Percentiles rank a stretch among this genome's conserved stretches.
Evolutionary conservation across 1,139 yeast genomes (phyloP).

Genomic region (Suhomyces bolitotheri): DNA sequence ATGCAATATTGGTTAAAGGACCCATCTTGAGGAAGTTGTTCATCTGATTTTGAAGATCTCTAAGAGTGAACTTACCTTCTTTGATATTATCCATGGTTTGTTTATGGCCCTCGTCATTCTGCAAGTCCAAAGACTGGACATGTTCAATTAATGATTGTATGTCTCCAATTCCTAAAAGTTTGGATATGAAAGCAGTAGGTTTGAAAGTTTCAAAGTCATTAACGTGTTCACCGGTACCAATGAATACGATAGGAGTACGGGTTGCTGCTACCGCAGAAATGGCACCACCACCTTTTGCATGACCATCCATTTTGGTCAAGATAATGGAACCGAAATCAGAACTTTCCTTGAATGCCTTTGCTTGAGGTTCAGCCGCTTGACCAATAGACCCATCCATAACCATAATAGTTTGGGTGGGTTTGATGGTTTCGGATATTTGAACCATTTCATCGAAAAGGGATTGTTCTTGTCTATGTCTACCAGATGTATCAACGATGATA

Average conservation of each 20-base stretch:
- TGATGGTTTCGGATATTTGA: constrained; percentile 81
- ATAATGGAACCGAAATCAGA: constrained; percentile 94
- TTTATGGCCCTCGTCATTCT: constrained; percentile 65
- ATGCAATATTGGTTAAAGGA: constrained; percentile 87
- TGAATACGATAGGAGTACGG: constrained; percentile 91
- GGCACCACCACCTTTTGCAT: constrained; percentile 99
- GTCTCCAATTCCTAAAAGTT: constrained; percentile 92
- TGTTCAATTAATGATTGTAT: constrained; percentile 93
- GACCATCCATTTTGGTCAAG: constrained; percentile 97
- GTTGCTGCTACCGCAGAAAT: constrained; percentile 98
- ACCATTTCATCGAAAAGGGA: constrained; percentile 93
- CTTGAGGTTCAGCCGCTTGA: constrained; percentile 96
- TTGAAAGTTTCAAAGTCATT: constrained; percentile 90
- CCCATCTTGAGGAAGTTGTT: constrained; percentile 96
- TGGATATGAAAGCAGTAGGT: constrained; percentile 85
- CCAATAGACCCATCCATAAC: constrained; percentile 97
- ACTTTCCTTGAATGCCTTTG: constrained; percentile 89
- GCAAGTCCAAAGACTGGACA: constrained; percentile 83
- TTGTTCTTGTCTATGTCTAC: constrained; percentile 95
- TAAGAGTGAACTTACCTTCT: constrained; percentile 90
- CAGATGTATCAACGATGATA: constrained; percentile 95
- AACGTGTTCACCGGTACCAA: constrained; percentile 98
- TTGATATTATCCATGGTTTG: constrained; percentile 91
- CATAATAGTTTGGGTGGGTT: constrained; percentile 94
- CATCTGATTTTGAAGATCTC: constrained; percentile 94